A percentile compares a stretch with the other conserved stretches of the same genome.
Evolutionary conservation across 768 basidiomycete genomes (phyloP).

Genomic region (Chiua virens): DNA sequence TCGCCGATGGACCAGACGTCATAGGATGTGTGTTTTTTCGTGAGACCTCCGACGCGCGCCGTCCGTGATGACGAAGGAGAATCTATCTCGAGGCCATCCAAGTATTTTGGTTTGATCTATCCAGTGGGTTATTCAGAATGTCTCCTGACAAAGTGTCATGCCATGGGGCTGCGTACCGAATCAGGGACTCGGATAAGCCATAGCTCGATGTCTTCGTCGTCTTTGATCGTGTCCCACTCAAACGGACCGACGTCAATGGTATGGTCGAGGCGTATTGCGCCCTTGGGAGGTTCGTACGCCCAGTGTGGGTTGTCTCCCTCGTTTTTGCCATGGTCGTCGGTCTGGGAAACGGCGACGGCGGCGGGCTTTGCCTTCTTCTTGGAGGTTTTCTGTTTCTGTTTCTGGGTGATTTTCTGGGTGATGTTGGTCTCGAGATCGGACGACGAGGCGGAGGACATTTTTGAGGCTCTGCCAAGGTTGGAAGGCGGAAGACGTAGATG

Average conservation of each 20-base stretch:
- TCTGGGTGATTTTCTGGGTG: slow-evolving; percentile 5
- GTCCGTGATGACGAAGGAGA: slow-evolving; percentile 40
- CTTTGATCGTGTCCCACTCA: slow-evolving; percentile 66
- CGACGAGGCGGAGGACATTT: slow-evolving; percentile 28
- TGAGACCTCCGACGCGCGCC: slow-evolving; percentile 47
- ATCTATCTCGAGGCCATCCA: slow-evolving; percentile 53
- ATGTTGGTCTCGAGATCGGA: slow-evolving; percentile 16
- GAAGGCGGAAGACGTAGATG: not conserved
- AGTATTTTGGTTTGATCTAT: slow-evolving; percentile 66
- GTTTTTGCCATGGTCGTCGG: slow-evolving; percentile 40
- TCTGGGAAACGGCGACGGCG: not conserved
- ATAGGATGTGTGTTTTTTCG: slow-evolving; percentile 53
- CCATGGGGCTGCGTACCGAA: slow-evolving; percentile 45
- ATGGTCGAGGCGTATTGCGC: slow-evolving; percentile 48
- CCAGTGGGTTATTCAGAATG: not conserved
- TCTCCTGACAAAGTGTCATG: not conserved
- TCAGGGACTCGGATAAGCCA: slow-evolving; percentile 74
- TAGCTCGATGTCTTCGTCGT: slow-evolving; percentile 59
- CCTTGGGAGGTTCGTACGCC: slow-evolving; percentile 61
- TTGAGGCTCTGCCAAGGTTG: too few species aligned
- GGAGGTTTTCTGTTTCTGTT: slow-evolving; percentile 16
- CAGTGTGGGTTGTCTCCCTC: slow-evolving; percentile 56
- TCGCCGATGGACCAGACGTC: slow-evolving; percentile 67
- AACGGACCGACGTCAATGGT: slow-evolving; percentile 48
- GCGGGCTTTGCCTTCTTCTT: slow-evolving; percentile 10